Evolutionary conservation across 495 filamentous ascomycete species (phyloP).

Genomic region (Penicillium flavigenum): DNA sequence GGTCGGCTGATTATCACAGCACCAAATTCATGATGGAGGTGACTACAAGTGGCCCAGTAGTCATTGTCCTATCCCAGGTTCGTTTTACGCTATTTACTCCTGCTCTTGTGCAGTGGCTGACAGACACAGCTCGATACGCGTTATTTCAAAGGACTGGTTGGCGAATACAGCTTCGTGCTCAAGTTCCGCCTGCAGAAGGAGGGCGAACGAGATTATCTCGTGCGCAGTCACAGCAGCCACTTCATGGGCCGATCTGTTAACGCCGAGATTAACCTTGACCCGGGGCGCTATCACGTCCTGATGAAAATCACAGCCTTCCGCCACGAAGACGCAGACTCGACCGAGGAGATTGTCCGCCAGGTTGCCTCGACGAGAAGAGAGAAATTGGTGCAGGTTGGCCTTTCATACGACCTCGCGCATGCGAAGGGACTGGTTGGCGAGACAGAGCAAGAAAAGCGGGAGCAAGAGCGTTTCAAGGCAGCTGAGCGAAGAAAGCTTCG

Average conservation of each 20-base stretch:
- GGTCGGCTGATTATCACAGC: conserved; percentile 80
- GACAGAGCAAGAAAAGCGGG: conserved; percentile 60
- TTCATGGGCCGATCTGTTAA: conserved; percentile 76
- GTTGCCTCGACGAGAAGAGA: conserved; percentile 65
- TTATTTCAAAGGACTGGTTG: conserved; percentile 80
- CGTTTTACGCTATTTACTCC: not conserved
- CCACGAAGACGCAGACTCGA: conserved; percentile 45
- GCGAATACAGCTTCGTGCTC: conserved; percentile 76
- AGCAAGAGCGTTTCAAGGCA: conserved; percentile 46
- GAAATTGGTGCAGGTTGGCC: conserved; percentile 78
- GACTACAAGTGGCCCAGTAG: conserved; percentile 62
- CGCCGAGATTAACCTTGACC: conserved; percentile 77
- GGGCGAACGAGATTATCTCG: conserved; percentile 79
- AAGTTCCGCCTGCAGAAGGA: conserved; percentile 81
- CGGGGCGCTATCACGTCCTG: conserved; percentile 76
- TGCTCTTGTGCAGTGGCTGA: conserved; percentile 6
- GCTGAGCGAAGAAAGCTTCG: conserved; percentile 43
- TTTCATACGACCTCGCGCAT: conserved; percentile 82
- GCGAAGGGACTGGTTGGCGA: conserved; percentile 69
- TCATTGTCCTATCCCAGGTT: conserved; percentile 76
- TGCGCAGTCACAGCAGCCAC: conserved; percentile 70
- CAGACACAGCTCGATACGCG: conserved; percentile 64
- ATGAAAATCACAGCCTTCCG: conserved; percentile 76
- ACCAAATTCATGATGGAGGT: conserved; percentile 78
- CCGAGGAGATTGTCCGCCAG: conserved; percentile 67